Base-by-base conservation (phyloP, 2,329 filamentous ascomycete genomes). In the Pseudogymnoascus sp. region DNA sequence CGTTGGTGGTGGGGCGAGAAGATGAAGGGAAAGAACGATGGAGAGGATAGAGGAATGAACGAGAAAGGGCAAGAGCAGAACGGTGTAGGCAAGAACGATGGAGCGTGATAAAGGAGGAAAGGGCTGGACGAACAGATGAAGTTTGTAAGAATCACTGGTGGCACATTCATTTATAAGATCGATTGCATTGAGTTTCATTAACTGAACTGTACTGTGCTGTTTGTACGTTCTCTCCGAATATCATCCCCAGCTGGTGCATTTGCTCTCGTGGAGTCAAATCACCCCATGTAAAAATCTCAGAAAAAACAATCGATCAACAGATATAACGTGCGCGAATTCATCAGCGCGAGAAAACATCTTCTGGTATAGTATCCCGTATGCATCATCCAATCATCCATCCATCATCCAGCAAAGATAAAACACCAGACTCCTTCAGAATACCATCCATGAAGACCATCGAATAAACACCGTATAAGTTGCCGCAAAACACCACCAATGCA, bases 361-460 rank as follows among this genome's bases (percentile, higher is more conserved):
- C 44, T 51, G 27, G 44, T 51, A 51, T 51, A 31, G 44, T 51
- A 31, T 31, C 3, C 44, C 44, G 31, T 51, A 21, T 17, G 27
- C 44, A 51, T 33, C 44, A 51, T 51, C n/a, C 13, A 27, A 51
- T 51, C 44, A 51, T 51, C 25, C 44, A 51, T 51, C 44, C 44
- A 51, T 51, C 44, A 51, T 12, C 25, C 44, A 31, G 44, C 39
- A 61, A 13, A 60, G 36, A 31, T 25, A 60, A 41, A 60, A 42
- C 58, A 36, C 33, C 33, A 39, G 35, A 42, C 36, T 60, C 59
- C 36, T 29, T 6, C 59, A 41, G 31, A 42, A 60, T 31, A 31
- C 27, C 35, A 29, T 35, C 35, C n/a, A 41, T 25, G 10, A 29
- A 42, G 33, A 41, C 38, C 38, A 41, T 38, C 21, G 15, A 51